Evolutionary conservation across 177 flowering plant genomes (phyloP).

Genomic region (Vitis hybrid): DNA sequence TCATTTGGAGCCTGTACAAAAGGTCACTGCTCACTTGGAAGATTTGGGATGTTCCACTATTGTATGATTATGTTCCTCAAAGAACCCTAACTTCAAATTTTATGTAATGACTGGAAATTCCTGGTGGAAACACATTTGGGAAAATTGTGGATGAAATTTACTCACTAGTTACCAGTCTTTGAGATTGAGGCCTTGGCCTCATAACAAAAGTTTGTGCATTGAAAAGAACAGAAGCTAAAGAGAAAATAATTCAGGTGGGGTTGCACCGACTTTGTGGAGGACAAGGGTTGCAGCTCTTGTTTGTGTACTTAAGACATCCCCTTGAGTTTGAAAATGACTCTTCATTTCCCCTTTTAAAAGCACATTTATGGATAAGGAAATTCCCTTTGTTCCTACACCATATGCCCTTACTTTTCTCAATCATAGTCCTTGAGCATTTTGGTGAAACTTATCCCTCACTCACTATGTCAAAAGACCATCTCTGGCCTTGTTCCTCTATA

Average conservation of each 20-base stretch:
- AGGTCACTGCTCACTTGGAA: not conserved
- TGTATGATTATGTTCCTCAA: not conserved
- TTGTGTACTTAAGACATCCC: not conserved
- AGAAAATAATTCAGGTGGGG: conserved; percentile 5
- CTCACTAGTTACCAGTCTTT: not conserved
- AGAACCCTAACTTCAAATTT: not conserved
- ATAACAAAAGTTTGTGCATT: too few relatives aligned
- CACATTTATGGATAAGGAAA: conserved; percentile 14
- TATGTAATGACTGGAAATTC: not conserved
- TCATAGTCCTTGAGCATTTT: not conserved
- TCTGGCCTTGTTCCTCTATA: not conserved
- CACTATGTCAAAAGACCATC: conserved; percentile 24
- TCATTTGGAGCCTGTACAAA: not conserved
- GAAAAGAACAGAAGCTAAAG: not conserved
- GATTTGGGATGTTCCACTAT: not conserved
- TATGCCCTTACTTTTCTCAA: conserved; percentile 6
- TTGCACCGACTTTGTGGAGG: conserved; percentile 18
- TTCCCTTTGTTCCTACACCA: conserved; percentile 29
- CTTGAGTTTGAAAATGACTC: conserved; percentile 28
- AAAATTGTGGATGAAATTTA: not conserved
- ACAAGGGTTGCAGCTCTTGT: conserved; percentile 11
- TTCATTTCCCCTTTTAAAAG: conserved; percentile 22
- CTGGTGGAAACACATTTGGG: not conserved
- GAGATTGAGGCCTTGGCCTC: not conserved
- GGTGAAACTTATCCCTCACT: conserved; percentile 4